phyloP scores from a whole-genome alignment of 257 asterid species.

The Solanum stenotomum region DNA sequence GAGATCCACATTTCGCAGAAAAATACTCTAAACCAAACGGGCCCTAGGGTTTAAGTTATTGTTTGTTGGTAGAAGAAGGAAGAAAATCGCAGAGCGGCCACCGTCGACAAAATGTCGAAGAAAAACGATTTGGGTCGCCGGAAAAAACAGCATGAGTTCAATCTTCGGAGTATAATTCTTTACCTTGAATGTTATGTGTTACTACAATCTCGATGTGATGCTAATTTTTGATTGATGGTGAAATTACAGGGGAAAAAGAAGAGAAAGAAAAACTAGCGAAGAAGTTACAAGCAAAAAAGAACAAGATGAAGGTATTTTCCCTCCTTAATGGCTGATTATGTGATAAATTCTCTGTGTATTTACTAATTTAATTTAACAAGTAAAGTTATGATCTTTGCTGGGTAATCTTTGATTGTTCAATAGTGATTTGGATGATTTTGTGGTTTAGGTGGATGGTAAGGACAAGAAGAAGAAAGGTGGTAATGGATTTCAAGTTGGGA shows the following conservation, averaged over 20 bases:
- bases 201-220: not conserved
- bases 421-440: slow-evolving; percentile 2
- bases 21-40: not conserved
- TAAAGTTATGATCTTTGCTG: not conserved
- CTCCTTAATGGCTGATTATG: not conserved
- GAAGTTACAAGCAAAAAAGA: slow-evolving; percentile 78
- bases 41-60: slow-evolving; percentile 1
- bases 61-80: not conserved
- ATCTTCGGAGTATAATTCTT: slow-evolving; percentile 39
- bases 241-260: slow-evolving; percentile 53
- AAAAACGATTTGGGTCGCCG: slow-evolving; percentile 82
- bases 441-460: slow-evolving; percentile 75
- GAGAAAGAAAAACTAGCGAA: slow-evolving; percentile 55
- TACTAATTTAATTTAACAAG: not conserved
- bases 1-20: not conserved
- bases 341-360: not conserved
- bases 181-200: not conserved
- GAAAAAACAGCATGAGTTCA: slow-evolving; percentile 68
- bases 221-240: not conserved
- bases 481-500: slow-evolving; percentile 82
- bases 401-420: not conserved
- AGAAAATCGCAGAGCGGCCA: not conserved
- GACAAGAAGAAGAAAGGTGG: slow-evolving; percentile 68
- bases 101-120: slow-evolving; percentile 59
- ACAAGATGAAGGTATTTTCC: slow-evolving; percentile 72